Evolutionary conservation across 371 early-diverging fungal genomes (phyloP), one percentile per base, ranked within the genome.

Genomic region (Dipsacomyces acuminosporus): DNA sequence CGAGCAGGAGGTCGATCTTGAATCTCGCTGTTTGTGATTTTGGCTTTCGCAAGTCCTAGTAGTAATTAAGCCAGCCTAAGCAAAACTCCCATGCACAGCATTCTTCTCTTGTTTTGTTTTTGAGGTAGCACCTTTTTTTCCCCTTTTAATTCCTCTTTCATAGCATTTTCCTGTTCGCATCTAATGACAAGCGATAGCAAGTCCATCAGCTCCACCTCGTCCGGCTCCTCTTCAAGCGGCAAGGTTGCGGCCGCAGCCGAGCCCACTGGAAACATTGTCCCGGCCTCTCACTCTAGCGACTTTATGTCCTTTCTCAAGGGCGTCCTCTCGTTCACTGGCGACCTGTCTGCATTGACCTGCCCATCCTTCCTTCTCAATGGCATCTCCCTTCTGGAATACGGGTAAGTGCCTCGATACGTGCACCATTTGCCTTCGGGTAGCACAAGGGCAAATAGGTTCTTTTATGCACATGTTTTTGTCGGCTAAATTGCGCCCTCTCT

Each of bases 301-400:
- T 82, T 89, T 62, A 77, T 82, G 44, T 80, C 83, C 2, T 89
- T 89, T 51, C 54, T 89, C 38, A 80, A 84, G 65, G 80, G 81
- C 14, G 60, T 89, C 22, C 82, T 85, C 21, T 83, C 86, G 23
- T 88, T 88, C 51, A 86, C 90, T 18, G 90, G 90, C 41, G 90
- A 89, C 59, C 78, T 89, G 26, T 86, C 87, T 14, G 77, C 79
- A 30, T 76, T 89, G 44, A 88, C 88, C 3, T 87, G 87, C 60
- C 90, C 90, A 40, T 83, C 88, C 18, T 88, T 88, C 54, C 64
- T 89, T 17, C 70, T 89, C 50, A 84, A 80, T 41, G 86, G 87
- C 51, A 81, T 82, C 55, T 85, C 86, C 48, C 72, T 89, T 48
- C 76, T 87, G 34, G 90, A 89, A 63, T 89, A 89, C 71, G 83